phyloP scores from a whole-genome alignment of 2,329 filamentous ascomycete genomes.

The Chrysoporthe austroafricana region DNA sequence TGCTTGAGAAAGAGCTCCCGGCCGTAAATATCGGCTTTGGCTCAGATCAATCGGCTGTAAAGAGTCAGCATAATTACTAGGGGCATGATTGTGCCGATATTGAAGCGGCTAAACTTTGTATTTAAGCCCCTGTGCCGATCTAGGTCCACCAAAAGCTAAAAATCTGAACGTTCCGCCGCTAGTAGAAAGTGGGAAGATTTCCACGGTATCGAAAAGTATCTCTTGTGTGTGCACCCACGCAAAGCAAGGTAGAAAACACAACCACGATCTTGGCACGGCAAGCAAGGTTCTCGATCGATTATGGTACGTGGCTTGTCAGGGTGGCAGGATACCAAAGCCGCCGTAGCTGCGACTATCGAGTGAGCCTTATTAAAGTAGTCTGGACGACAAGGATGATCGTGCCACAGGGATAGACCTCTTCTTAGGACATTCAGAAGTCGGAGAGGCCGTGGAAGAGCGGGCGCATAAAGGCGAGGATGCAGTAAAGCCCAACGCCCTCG shows the following conservation, averaged over 20 bases:
- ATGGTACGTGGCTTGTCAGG: no score
- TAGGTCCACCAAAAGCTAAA: no score
- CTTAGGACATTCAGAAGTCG: background rate
- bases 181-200: no score
- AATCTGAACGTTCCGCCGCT: no score
- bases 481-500: slow-evolving; percentile 14
- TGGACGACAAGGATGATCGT: background rate
- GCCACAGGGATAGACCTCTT: background rate
- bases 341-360: no score
- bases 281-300: no score
- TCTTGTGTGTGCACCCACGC: no score
- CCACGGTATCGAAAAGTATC: no score
- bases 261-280: no score
- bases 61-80: background rate
- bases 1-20: background rate
- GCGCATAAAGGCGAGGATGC: slow-evolving; percentile 11
- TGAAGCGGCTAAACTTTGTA: background rate
- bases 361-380: no score
- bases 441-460: background rate
- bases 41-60: background rate
- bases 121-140: no score
- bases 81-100: background rate
- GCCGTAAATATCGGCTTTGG: background rate
- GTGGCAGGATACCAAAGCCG: background rate
- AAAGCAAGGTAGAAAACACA: no score